Conservation (phyloP, 2,329 filamentous ascomycete genomes). For the Chaetomiaceae sp. region DNA sequence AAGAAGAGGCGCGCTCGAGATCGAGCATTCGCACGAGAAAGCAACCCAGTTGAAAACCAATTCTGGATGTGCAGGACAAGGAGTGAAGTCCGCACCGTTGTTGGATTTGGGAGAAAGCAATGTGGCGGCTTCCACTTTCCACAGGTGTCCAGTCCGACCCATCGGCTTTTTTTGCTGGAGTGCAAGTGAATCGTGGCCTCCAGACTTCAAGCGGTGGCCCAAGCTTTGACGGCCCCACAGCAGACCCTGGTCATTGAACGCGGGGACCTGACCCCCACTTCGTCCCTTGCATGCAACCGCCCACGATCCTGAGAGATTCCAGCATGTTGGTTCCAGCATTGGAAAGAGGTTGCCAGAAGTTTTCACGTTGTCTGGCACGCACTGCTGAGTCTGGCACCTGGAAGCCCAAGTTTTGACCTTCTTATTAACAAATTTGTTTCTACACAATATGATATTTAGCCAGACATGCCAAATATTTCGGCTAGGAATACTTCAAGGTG, state of each 20-base stretch:
- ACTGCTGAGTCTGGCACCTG: too few relatives aligned
- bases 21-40: neutral
- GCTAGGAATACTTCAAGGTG: neutral
- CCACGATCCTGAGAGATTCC: too few relatives aligned
- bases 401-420: too few relatives aligned
- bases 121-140: constrained; percentile 23
- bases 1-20: neutral
- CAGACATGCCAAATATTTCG: neutral
- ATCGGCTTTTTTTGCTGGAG: constrained; percentile 16
- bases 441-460: too few relatives aligned
- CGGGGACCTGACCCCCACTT: neutral
- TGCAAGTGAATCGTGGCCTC: constrained; percentile 36
- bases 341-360: too few relatives aligned
- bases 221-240: constrained; percentile 20
- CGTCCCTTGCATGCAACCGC: neutral
- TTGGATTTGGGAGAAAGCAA: constrained; percentile 15
- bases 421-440: too few relatives aligned
- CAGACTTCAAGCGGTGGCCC: constrained; percentile 30
- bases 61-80: constrained; percentile 8
- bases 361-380: too few relatives aligned
- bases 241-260: neutral
- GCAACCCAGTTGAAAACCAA: neutral
- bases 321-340: too few relatives aligned
- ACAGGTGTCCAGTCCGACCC: constrained; percentile 3
- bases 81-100: constrained; percentile 7